Percentiles rank a stretch among this genome's conserved stretches.
Conservation (phyloP, 2,329 filamentous ascomycete species). For the Penicillium hordei region DNA sequence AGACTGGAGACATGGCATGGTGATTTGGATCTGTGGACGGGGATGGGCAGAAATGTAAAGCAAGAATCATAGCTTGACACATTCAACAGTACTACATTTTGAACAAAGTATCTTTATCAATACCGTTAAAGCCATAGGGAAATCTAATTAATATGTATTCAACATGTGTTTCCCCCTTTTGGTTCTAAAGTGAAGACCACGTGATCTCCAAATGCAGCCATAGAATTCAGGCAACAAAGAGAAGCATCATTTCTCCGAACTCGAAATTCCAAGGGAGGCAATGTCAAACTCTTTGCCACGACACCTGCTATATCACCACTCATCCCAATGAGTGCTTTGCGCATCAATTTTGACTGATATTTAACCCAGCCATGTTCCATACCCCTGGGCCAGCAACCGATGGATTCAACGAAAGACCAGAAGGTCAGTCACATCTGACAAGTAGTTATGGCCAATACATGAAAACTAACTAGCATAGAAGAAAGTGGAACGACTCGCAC, state of each 20-base stretch:
- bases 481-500: constrained; percentile 40
- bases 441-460: neutral
- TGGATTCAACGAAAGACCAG: constrained; percentile 5
- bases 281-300: neutral
- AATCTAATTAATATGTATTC: neutral
- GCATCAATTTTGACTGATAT: neutral
- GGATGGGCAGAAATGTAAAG: no score
- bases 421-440: constrained; percentile 12
- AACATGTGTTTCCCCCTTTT: no score
- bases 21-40: no score
- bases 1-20: no score
- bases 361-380: neutral
- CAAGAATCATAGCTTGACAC: neutral
- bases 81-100: neutral
- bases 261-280: neutral
- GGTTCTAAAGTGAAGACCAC: neutral
- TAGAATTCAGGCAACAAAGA: neutral
- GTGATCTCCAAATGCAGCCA: neutral
- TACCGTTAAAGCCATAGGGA: neutral
- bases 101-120: neutral
- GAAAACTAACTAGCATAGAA: constrained; percentile 15
- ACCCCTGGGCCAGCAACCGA: neutral
- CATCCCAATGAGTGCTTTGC: neutral
- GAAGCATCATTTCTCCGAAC: neutral
- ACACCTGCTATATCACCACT: neutral